A percentile compares a stretch with the other conserved stretches of the same genome.
These are phyloP conservation scores for Podospora didyma DNA, from an alignment of 495 filamentous ascomycete species.

Conservation along the genomic window DNA sequence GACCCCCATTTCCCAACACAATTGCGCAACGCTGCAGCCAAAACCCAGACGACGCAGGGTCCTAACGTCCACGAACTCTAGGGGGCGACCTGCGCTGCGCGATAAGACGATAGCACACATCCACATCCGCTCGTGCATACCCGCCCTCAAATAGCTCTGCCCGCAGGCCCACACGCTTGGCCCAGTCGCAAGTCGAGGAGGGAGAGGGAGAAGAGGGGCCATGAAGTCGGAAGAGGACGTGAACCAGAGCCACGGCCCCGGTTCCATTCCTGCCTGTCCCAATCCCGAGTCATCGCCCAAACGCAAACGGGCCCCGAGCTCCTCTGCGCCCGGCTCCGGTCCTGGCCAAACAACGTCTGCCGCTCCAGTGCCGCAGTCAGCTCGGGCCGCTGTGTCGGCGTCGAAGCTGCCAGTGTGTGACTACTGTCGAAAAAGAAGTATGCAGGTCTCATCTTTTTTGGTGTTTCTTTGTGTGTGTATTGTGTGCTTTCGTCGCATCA, in stretches of 20 bases:
- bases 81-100: too few species aligned
- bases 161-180: too few species aligned
- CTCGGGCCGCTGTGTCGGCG: constrained; percentile 6
- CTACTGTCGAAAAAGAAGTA: constrained; percentile 29
- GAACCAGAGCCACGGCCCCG: constrained; percentile 7
- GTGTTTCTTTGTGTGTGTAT: neutral
- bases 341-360: too few species aligned
- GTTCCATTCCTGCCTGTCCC: neutral
- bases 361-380: too few species aligned
- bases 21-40: too few species aligned
- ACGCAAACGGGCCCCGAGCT: neutral
- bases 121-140: too few species aligned
- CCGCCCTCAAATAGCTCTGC: neutral
- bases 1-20: neutral
- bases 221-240: constrained; percentile 6
- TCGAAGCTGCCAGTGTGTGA: constrained; percentile 26
- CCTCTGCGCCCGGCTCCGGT: neutral
- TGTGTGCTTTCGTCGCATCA: too few species aligned
- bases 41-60: too few species aligned
- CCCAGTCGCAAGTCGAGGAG: neutral
- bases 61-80: too few species aligned
- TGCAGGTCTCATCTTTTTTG: constrained; percentile 3
- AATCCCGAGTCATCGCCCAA: neutral
- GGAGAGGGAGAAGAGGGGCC: neutral
- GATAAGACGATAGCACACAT: too few species aligned